phyloP scores from a whole-genome alignment of 129 eudicot species.

The Pseudognaphalium luteoalbum region DNA sequence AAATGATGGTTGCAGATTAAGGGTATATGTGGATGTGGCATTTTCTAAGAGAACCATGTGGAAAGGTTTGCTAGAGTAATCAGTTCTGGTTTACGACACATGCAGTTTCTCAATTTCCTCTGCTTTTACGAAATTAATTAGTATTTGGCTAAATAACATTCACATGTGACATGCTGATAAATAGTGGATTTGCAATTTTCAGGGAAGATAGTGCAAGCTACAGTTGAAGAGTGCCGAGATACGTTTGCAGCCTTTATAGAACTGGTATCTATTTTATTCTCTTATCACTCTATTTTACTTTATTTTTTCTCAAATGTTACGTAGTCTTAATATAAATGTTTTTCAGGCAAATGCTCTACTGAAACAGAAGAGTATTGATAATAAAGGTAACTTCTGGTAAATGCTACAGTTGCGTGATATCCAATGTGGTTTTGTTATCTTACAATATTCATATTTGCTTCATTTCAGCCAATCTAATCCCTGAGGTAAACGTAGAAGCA shows the following conservation, averaged over 20 bases:
- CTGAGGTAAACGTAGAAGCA: constrained; percentile 36
- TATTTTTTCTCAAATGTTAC: constrained; percentile 3
- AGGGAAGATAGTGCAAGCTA: constrained; percentile 91
- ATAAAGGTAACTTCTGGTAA: constrained; percentile 48
- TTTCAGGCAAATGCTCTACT: constrained; percentile 75
- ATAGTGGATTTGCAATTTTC: constrained; percentile 31
- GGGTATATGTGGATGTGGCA: constrained; percentile 71
- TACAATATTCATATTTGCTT: not conserved
- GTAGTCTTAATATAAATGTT: constrained; percentile 11
- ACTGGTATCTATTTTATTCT: constrained; percentile 48
- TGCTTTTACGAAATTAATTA: not conserved
- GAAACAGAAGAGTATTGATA: constrained; percentile 62
- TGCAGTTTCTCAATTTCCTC: not conserved
- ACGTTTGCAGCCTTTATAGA: constrained; percentile 71
- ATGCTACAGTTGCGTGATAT: constrained; percentile 6
- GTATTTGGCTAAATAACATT: not conserved
- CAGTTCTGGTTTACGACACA: not conserved
- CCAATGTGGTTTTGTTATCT: not conserved
- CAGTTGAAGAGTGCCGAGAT: constrained; percentile 86
- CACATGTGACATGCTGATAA: constrained; percentile 1
- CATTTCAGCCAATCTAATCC: constrained; percentile 33
- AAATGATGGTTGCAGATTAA: constrained; percentile 49
- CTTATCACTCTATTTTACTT: constrained; percentile 11
- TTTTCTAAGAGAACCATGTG: constrained; percentile 86
- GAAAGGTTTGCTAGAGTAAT: constrained; percentile 54